These are phyloP conservation scores for Kurtzmaniella natalensis DNA, from an alignment of 1,139 yeast species.

Conservation along the genomic window DNA sequence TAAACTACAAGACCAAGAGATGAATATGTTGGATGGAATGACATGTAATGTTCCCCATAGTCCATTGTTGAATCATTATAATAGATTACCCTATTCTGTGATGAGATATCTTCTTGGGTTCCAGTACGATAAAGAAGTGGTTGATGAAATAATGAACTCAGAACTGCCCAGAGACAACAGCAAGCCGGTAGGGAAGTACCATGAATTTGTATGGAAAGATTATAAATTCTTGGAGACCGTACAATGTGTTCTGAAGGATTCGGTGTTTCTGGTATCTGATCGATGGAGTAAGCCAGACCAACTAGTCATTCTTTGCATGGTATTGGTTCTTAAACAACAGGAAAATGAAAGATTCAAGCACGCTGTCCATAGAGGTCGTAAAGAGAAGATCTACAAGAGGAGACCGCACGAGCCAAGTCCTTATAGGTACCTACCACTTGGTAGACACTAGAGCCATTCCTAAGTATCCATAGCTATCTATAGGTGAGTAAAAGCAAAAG, in stretches of 20 bases:
- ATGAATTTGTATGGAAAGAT: slow-evolving; percentile 1
- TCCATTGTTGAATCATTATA: slow-evolving; percentile 6
- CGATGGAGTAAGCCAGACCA: slow-evolving; percentile 7
- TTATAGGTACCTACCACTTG: too few species aligned
- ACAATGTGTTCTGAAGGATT: neutral
- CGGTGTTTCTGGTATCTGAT: slow-evolving; percentile 3
- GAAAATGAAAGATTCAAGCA: slow-evolving; percentile 6
- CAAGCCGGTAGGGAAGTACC: slow-evolving; percentile 8
- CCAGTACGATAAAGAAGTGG: slow-evolving; percentile 2
- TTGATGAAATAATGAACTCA: slow-evolving; percentile 2
- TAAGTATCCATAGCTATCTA: too few species aligned
- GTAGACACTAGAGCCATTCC: too few species aligned
- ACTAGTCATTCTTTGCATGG: slow-evolving; percentile 8
- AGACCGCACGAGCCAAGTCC: too few species aligned
- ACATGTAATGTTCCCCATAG: slow-evolving; percentile 5
- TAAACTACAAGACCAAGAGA: slow-evolving; percentile 9
- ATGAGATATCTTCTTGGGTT: slow-evolving; percentile 4
- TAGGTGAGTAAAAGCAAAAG: too few species aligned
- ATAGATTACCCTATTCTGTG: slow-evolving; percentile 1
- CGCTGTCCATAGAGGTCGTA: too few species aligned
- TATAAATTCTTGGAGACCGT: slow-evolving; percentile 3
- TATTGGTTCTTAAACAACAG: slow-evolving; percentile 9
- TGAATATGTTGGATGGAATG: slow-evolving; percentile 8
- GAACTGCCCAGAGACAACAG: slow-evolving; percentile 4
- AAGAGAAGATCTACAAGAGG: too few species aligned